Conservation (phyloP, 2,329 filamentous ascomycete species). For the Talaromyces sp. region DNA sequence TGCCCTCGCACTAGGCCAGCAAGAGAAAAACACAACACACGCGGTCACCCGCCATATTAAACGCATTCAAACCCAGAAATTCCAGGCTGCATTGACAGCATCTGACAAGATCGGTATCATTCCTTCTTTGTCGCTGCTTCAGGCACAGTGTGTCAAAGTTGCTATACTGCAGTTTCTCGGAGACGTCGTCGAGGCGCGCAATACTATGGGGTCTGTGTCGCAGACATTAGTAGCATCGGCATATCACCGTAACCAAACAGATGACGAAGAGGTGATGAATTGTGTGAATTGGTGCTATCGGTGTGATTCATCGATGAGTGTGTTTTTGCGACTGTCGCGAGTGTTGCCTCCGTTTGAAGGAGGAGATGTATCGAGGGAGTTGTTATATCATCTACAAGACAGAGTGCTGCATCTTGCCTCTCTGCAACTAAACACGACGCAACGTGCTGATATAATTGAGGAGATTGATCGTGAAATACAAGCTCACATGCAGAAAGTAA, state of each 20-base stretch:
- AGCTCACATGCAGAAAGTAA: neutral
- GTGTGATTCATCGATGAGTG: conserved; percentile 20
- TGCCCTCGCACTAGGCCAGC: neutral
- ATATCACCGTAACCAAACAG: conserved; percentile 10
- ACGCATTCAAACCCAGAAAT: neutral
- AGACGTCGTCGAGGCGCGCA: conserved; percentile 1
- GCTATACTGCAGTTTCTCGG: conserved; percentile 7
- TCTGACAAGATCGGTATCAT: neutral
- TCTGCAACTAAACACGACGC: neutral
- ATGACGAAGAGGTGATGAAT: conserved; percentile 16
- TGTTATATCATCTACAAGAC: neutral
- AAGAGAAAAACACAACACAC: neutral
- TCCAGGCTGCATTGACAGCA: neutral
- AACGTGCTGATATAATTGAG: neutral
- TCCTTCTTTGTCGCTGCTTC: conserved; percentile 2
- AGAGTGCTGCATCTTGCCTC: neutral
- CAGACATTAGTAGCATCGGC: conserved; percentile 19
- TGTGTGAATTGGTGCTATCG: conserved; percentile 23
- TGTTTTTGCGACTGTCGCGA: conserved; percentile 17
- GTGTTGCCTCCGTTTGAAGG: neutral
- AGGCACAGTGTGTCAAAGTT: conserved; percentile 4
- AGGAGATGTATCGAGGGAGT: neutral
- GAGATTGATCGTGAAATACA: neutral
- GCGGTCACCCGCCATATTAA: neutral
- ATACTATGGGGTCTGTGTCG: conserved; percentile 13